Conservation (phyloP, 305 asterid species). For the Rubia tinctorum region DNA sequence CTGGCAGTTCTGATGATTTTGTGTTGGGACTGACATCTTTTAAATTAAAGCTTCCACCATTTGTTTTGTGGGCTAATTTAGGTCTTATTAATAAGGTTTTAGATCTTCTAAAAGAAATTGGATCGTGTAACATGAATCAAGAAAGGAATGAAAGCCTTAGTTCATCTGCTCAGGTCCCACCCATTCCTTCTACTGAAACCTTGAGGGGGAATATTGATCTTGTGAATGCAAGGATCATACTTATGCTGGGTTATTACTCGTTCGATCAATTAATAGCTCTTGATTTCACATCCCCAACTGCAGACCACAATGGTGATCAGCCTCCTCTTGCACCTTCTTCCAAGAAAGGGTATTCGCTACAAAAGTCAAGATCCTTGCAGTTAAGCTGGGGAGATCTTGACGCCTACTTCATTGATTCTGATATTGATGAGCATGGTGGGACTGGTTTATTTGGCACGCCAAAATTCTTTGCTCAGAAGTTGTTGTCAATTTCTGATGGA, state of each 20-base stretch:
- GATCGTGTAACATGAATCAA: constrained; percentile 35
- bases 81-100: constrained; percentile 40
- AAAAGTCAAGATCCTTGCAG: constrained; percentile 58
- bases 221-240: constrained; percentile 71
- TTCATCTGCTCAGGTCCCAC: constrained; percentile 30
- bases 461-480: constrained; percentile 48
- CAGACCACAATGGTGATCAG: constrained; percentile 39
- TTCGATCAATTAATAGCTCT: constrained; percentile 71
- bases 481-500: constrained; percentile 49
- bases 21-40: constrained; percentile 56
- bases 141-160: constrained; percentile 34
- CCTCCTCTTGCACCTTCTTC: constrained; percentile 39
- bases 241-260: constrained; percentile 55
- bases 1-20: constrained; percentile 49
- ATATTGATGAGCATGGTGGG: constrained; percentile 35
- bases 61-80: constrained; percentile 74
- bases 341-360: constrained; percentile 33
- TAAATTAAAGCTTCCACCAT: constrained; percentile 69
- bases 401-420: constrained; percentile 53
- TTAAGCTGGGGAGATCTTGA: constrained; percentile 52
- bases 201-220: constrained; percentile 59
- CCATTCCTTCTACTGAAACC: constrained; percentile 33
- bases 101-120: constrained; percentile 52
- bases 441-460: constrained; percentile 30
- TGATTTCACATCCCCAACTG: constrained; percentile 52